Conservation (phyloP, 2,329 filamentous ascomycete genomes). For the Graphiopsis chlorocephala region DNA sequence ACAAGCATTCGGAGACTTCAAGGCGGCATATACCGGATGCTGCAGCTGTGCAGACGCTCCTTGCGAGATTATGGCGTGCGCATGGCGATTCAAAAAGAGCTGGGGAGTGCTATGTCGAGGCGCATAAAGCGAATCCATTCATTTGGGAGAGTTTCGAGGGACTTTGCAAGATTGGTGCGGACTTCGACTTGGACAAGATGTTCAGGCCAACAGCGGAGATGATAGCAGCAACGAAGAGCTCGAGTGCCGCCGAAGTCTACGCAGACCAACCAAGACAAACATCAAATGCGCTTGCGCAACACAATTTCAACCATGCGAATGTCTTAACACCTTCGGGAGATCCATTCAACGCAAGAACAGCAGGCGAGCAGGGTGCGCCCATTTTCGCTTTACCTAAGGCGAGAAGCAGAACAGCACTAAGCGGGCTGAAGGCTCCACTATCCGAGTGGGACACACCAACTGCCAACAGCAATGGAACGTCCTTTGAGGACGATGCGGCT, state of each 20-base stretch:
- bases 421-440: slow-evolving; percentile 20
- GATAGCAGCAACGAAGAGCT: slow-evolving; percentile 37
- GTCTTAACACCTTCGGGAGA: slow-evolving; percentile 40
- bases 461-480: slow-evolving; percentile 36
- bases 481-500: slow-evolving; percentile 43
- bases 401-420: slow-evolving; percentile 42
- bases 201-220: slow-evolving; percentile 73
- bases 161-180: slow-evolving; percentile 79
- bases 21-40: slow-evolving; percentile 77
- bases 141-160: slow-evolving; percentile 96
- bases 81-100: slow-evolving; percentile 80
- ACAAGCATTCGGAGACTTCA: slow-evolving; percentile 71
- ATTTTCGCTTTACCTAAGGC: slow-evolving; percentile 41
- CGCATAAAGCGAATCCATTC: slow-evolving; percentile 86
- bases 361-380: slow-evolving; percentile 30
- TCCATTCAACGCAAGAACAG: slow-evolving; percentile 42
- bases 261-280: slow-evolving; percentile 29
- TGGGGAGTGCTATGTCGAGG: slow-evolving; percentile 80
- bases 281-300: slow-evolving; percentile 24
- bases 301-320: slow-evolving; percentile 27
- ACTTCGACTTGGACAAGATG: slow-evolving; percentile 77
- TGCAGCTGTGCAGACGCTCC: slow-evolving; percentile 74
- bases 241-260: slow-evolving; percentile 27
- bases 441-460: slow-evolving; percentile 48
- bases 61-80: slow-evolving; percentile 82